These are phyloP conservation scores for Penicillium ucsense DNA, from an alignment of 495 filamentous ascomycete genomes.

Conservation along the genomic window DNA sequence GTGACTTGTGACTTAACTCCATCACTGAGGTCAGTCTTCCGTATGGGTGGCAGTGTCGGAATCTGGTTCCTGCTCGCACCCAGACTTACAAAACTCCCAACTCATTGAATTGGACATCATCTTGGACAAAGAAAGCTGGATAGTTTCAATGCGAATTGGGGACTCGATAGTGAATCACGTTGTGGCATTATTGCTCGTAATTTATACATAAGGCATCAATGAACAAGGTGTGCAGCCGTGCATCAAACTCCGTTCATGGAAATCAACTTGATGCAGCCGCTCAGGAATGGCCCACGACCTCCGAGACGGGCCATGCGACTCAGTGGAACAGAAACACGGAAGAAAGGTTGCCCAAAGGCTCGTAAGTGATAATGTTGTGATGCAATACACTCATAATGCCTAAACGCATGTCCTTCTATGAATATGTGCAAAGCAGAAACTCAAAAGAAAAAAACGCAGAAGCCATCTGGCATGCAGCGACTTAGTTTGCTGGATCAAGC, in stretches of 20 bases:
- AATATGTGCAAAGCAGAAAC: not conserved
- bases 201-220: constrained; percentile 1
- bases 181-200: not conserved
- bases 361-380: constrained; percentile 7
- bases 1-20: not conserved
- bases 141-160: not conserved
- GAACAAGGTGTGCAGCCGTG: too few species aligned
- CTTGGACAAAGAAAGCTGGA: not conserved
- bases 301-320: not conserved
- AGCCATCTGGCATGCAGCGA: constrained; percentile 5
- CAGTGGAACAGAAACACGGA: not conserved
- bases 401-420: not conserved
- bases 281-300: not conserved
- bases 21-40: not conserved
- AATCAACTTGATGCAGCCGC: too few species aligned
- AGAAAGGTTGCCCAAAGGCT: constrained; percentile 4
- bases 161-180: not conserved
- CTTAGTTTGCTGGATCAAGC: constrained; percentile 1
- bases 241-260: too few species aligned
- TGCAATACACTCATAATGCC: not conserved
- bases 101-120: too few species aligned
- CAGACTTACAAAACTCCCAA: too few species aligned
- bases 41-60: too few species aligned
- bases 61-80: not conserved
- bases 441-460: constrained; percentile 1